A percentile compares a stretch with the other conserved stretches of the same genome.
phyloP scores from a whole-genome alignment of 2,329 filamentous ascomycete species.

The Stemphylium vesicarium region DNA sequence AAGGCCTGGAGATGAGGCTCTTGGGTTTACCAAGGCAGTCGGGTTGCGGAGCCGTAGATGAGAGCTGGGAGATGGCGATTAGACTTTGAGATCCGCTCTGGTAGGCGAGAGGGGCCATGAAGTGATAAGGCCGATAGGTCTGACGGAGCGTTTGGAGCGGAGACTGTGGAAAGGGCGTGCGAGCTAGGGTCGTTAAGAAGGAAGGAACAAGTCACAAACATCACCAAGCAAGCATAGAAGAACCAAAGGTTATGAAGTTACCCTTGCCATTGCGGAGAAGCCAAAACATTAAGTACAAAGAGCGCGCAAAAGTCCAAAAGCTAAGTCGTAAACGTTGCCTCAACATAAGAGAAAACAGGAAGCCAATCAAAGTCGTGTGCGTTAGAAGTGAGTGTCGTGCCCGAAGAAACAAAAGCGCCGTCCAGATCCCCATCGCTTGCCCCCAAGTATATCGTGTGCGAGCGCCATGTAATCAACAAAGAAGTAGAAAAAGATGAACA shows the following conservation, averaged over 20 bases:
- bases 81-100: too few relatives aligned
- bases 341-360: conserved; percentile 6
- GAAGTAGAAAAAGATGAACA: conserved; percentile 16
- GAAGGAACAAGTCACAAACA: background rate
- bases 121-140: too few relatives aligned
- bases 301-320: background rate
- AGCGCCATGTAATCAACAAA: too few relatives aligned
- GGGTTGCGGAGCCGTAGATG: background rate
- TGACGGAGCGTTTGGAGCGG: too few relatives aligned
- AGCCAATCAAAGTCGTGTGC: conserved; percentile 6
- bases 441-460: conserved; percentile 1
- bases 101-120: background rate
- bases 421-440: background rate
- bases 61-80: background rate
- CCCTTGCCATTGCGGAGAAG: conserved; percentile 22
- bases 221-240: background rate
- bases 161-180: too few relatives aligned
- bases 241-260: conserved; percentile 15
- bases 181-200: too few relatives aligned
- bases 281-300: conserved; percentile 16
- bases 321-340: conserved; percentile 9
- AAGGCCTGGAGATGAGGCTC: background rate
- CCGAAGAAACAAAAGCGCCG: conserved; percentile 11
- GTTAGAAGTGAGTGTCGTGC: conserved; percentile 1
- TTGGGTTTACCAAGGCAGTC: background rate